Evolutionary conservation across 2,329 filamentous ascomycete species (phyloP), one percentile per base, ranked within the genome.

Genomic region (Reticulascus tulasneorum): DNA sequence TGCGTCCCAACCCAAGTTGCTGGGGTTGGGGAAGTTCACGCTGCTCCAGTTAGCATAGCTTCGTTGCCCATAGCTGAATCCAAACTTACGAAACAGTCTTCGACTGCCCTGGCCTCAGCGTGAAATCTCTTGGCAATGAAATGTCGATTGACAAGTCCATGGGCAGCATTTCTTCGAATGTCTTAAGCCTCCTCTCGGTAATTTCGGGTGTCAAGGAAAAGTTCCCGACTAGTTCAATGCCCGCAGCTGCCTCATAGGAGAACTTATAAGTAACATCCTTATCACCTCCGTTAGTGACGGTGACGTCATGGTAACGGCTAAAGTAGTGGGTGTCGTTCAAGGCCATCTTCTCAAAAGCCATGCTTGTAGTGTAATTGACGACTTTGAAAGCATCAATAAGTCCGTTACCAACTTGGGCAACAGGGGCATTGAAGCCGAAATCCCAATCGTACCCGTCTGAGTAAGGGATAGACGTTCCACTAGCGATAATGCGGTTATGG

Each of bases 281-380:
- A 18, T 47, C 45, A 21, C 54, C 63, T 17, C 52, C 52, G 47
- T 69, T 68, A 27, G 51, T 59, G 36, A 69, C 53, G 24, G 38
- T 42, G n/a, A 54, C 31, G 3, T 46, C 36, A 40, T 48, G 44
- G 21, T 47, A 45, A 20, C 38, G 45, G 19, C 52, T 50, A 40
- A 69, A 62, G 41, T 63, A 47, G 22, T 56, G 53, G 4, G 65
- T 69, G 39, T 71, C 67, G 37, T 70, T 70, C 40, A 70, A 59
- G 9, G 55, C 53, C 21, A 70, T 55, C 40, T 59, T 63, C 20
- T 59, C 55, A 5, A 59, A 60, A 9, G 56, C 53, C 20, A 70
- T 47, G 10, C 49, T 42, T 2, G 62, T 64, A 3, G 43, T 58
- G 20, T 64, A 57, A 28, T 61, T 54, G 9, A 68, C 52, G 4